Evolutionary conservation across 805 yeast genomes (phyloP).

Genomic region (Yamadazyma scolyti): DNA sequence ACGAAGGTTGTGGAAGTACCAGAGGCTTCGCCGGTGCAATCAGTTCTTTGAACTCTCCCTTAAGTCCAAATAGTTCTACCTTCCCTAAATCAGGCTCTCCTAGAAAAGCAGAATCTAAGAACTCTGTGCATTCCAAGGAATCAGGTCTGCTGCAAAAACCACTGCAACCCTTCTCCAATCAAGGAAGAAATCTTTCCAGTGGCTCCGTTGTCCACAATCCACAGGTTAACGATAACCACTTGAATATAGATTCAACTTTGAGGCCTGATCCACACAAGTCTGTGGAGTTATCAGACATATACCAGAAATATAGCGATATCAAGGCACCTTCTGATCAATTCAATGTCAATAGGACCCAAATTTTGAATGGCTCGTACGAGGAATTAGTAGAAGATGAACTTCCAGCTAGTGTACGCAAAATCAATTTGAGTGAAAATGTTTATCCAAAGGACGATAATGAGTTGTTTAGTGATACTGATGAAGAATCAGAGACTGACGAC

Average conservation of each 20-base stretch:
- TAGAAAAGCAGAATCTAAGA: not conserved
- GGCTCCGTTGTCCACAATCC: slow-evolving; percentile 11
- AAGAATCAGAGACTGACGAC: slow-evolving; percentile 17
- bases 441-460: slow-evolving; percentile 38
- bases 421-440: slow-evolving; percentile 22
- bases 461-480: slow-evolving; percentile 32
- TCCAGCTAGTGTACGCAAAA: slow-evolving; percentile 27
- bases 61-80: slow-evolving; percentile 10
- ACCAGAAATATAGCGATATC: slow-evolving; percentile 38
- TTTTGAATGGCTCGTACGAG: slow-evolving; percentile 35
- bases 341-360: slow-evolving; percentile 27
- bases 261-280: slow-evolving; percentile 31
- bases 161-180: slow-evolving; percentile 3
- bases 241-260: slow-evolving; percentile 7
- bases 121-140: not conserved
- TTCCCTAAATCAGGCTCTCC: slow-evolving; percentile 1
- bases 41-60: slow-evolving; percentile 44
- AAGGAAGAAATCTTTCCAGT: slow-evolving; percentile 9
- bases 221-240: slow-evolving; percentile 6
- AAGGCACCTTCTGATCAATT: slow-evolving; percentile 39
- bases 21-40: slow-evolving; percentile 62
- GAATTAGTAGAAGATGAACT: slow-evolving; percentile 30
- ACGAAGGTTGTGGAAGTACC: slow-evolving; percentile 73
- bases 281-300: slow-evolving; percentile 40
- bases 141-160: not conserved